These are phyloP conservation scores for Coemansia sp. DNA, from an alignment of 192 early-diverging fungal species.

Conservation along the genomic window DNA sequence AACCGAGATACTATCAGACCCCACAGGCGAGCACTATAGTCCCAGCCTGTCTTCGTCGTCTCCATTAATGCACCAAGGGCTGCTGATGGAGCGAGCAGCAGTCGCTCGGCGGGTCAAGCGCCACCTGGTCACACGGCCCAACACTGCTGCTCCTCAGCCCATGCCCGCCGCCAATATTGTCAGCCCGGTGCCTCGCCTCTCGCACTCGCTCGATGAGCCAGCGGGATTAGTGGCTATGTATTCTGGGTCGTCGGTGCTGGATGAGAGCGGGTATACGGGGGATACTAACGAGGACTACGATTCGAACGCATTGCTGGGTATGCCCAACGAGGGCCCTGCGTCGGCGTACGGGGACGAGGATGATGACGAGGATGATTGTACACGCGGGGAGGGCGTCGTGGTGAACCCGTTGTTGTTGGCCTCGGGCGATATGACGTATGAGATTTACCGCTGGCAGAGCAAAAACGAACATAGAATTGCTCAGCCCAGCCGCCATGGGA, in stretches of 20 bases:
- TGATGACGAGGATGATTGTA: slow-evolving; percentile 15
- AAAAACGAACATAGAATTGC: slow-evolving; percentile 52
- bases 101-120: slow-evolving; percentile 68
- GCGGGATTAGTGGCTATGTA: not conserved
- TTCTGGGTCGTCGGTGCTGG: slow-evolving; percentile 1
- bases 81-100: slow-evolving; percentile 48
- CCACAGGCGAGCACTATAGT: not conserved
- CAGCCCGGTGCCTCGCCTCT: slow-evolving; percentile 10
- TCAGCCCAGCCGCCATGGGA: slow-evolving; percentile 4
- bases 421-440: slow-evolving; percentile 80
- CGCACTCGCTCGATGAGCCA: slow-evolving; percentile 11
- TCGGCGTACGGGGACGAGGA: slow-evolving; percentile 44
- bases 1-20: slow-evolving; percentile 16
- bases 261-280: slow-evolving; percentile 48
- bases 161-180: not conserved
- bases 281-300: slow-evolving; percentile 46
- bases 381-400: slow-evolving; percentile 22
- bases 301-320: slow-evolving; percentile 8
- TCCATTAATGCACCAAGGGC: slow-evolving; percentile 15
- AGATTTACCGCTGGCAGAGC: slow-evolving; percentile 91
- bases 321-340: slow-evolving; percentile 38
- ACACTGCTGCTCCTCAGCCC: slow-evolving; percentile 5
- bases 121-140: slow-evolving; percentile 68
- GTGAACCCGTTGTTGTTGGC: slow-evolving; percentile 60
- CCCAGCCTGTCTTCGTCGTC: slow-evolving; percentile 29